Conservation (phyloP, 495 filamentous ascomycete genomes). For the Lasiosphaeria ovina region DNA sequence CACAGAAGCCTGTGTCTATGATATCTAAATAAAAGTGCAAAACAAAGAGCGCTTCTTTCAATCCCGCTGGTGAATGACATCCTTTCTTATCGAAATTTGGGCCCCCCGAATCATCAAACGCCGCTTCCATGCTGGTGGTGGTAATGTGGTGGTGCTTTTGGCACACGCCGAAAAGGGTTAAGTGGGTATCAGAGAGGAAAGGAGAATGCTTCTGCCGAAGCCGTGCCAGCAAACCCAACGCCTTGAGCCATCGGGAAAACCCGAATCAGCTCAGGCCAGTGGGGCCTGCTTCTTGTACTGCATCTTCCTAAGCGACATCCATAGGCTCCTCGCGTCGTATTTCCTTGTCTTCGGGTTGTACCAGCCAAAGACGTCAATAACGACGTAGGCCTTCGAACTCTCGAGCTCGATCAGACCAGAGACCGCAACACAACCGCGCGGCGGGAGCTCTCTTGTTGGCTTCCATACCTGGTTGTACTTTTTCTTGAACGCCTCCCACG, state of each 20-base stretch:
- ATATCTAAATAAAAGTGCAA: no score
- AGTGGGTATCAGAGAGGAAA: no score
- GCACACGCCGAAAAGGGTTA: no score
- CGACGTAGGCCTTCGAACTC: slow-evolving; percentile 47
- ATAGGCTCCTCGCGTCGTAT: slow-evolving; percentile 14
- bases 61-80: no score
- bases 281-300: slow-evolving; percentile 18
- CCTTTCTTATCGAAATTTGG: no score
- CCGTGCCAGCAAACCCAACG: neutral
- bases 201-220: neutral
- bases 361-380: slow-evolving; percentile 31
- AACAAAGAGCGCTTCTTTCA: no score
- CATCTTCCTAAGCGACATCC: slow-evolving; percentile 13
- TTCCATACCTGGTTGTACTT: slow-evolving; percentile 50
- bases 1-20: no score
- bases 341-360: slow-evolving; percentile 29
- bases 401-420: slow-evolving; percentile 64
- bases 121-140: no score
- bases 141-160: no score
- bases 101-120: no score
- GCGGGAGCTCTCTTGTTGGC: slow-evolving; percentile 44
- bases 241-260: no score
- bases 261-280: slow-evolving; percentile 4
- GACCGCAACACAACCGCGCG: slow-evolving; percentile 63
- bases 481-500: slow-evolving; percentile 53